These are phyloP conservation scores for Gymnopilus dilepis DNA, from an alignment of 768 basidiomycete genomes.

Conservation along the genomic window DNA sequence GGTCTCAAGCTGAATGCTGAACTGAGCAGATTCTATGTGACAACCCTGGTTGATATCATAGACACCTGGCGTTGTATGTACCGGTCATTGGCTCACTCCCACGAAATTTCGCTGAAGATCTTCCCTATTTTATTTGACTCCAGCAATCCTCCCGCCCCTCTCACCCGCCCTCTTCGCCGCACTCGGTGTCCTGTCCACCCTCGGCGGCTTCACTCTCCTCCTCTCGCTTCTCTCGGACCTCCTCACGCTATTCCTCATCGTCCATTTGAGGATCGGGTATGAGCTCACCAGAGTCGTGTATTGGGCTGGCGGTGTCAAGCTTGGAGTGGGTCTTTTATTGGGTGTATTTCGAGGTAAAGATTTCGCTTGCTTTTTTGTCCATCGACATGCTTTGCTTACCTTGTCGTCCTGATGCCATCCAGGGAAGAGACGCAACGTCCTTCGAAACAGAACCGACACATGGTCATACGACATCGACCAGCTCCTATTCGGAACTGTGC, in stretches of 20 bases:
- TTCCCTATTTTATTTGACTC: conserved; percentile 7
- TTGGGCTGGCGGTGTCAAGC: conserved; percentile 53
- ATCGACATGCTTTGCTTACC: too few species aligned
- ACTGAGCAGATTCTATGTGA: conserved; percentile 85
- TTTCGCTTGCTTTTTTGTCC: background rate
- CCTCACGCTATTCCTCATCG: conserved; percentile 61
- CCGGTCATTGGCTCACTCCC: background rate
- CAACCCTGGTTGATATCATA: conserved; percentile 68
- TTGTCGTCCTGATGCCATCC: background rate
- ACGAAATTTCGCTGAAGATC: background rate
- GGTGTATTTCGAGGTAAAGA: conserved; percentile 84
- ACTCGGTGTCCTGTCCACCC: conserved; percentile 39
- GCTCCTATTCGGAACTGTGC: conserved; percentile 89
- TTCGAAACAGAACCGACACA: conserved; percentile 87
- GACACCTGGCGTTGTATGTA: conserved; percentile 75
- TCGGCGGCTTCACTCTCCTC: conserved; percentile 65
- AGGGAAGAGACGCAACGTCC: conserved; percentile 90
- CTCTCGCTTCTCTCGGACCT: conserved; percentile 72
- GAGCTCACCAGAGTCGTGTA: conserved; percentile 65
- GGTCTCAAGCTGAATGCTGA: conserved; percentile 97
- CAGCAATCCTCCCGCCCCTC: conserved; percentile 26
- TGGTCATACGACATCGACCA: conserved; percentile 95
- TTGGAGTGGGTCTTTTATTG: conserved; percentile 71
- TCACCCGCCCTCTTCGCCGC: conserved; percentile 21
- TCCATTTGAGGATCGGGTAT: conserved; percentile 77